Evolutionary conservation across 1,139 yeast genomes (phyloP).

Genomic region (Hyphopichia wangnamkhiaoensis): DNA sequence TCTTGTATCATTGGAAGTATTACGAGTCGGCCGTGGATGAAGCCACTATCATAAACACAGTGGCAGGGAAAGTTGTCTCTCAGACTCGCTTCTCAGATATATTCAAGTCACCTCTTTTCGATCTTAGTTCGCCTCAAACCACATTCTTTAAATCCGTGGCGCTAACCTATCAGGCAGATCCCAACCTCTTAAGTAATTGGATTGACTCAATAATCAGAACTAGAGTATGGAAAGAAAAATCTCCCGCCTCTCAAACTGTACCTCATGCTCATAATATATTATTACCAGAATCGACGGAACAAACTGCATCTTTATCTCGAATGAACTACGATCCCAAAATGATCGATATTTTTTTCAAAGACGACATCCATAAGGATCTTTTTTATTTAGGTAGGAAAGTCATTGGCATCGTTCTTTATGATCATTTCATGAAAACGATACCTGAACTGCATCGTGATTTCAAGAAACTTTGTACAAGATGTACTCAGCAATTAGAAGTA

Average conservation of each 20-base stretch:
- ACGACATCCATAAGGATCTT: not conserved
- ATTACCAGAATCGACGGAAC: too few relatives aligned
- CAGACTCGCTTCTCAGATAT: too few relatives aligned
- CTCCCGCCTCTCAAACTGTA: too few relatives aligned
- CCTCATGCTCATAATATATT: too few relatives aligned
- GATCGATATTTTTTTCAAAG: too few relatives aligned
- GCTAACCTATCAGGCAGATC: not conserved
- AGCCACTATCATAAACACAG: not conserved
- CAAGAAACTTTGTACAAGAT: not conserved
- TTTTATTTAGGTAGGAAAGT: not conserved
- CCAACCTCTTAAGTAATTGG: not conserved
- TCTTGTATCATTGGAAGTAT: too few relatives aligned
- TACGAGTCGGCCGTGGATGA: too few relatives aligned
- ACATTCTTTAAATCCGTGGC: not conserved
- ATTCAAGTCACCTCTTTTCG: not conserved
- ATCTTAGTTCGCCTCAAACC: not conserved
- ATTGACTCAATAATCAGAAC: not conserved
- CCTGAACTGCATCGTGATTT: not conserved
- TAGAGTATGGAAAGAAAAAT: not conserved
- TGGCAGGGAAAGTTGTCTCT: too few relatives aligned
- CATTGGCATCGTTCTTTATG: not conserved
- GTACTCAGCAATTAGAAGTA: too few relatives aligned
- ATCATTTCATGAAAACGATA: not conserved
- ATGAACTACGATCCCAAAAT: too few relatives aligned
- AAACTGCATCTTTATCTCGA: too few relatives aligned